A percentile compares a stretch with the other conserved stretches of the same genome.
Evolutionary conservation across 1,139 yeast species (phyloP).

Genomic region (Suhomyces coccinellae): DNA sequence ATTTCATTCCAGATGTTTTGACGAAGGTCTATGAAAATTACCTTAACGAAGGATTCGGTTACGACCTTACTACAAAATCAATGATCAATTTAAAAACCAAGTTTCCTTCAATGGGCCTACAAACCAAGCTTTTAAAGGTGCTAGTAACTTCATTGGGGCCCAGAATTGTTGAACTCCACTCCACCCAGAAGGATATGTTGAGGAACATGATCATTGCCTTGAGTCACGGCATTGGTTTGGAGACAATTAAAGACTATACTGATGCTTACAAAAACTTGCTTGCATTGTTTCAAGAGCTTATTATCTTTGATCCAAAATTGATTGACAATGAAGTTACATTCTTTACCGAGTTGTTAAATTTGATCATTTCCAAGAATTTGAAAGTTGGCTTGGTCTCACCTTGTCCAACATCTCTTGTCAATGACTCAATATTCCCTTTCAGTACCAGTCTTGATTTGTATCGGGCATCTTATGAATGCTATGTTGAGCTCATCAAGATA

Average conservation of each 20-base stretch:
- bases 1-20: conserved; percentile 48
- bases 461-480: conserved; percentile 40
- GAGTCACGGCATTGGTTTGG: conserved; percentile 37
- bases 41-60: conserved; percentile 49
- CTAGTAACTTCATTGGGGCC: conserved; percentile 45
- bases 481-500: conserved; percentile 42
- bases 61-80: conserved; percentile 25
- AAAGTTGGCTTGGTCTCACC: conserved; percentile 37
- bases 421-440: conserved; percentile 42
- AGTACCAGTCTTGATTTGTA: conserved; percentile 39
- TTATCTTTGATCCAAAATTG: conserved; percentile 42
- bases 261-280: conserved; percentile 30
- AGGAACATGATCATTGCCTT: conserved; percentile 32
- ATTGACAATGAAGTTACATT: conserved; percentile 33
- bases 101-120: conserved; percentile 26
- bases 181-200: conserved; percentile 24
- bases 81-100: conserved; percentile 33
- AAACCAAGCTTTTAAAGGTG: conserved; percentile 31
- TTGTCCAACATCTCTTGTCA: conserved; percentile 37
- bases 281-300: conserved; percentile 38
- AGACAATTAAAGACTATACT: conserved; percentile 30
- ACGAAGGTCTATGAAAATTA: conserved; percentile 51
- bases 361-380: conserved; percentile 39
- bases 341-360: conserved; percentile 33
- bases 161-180: conserved; percentile 28